Conservation (phyloP, 176 grass and related monocot species). For the Ensete ventricosum region DNA sequence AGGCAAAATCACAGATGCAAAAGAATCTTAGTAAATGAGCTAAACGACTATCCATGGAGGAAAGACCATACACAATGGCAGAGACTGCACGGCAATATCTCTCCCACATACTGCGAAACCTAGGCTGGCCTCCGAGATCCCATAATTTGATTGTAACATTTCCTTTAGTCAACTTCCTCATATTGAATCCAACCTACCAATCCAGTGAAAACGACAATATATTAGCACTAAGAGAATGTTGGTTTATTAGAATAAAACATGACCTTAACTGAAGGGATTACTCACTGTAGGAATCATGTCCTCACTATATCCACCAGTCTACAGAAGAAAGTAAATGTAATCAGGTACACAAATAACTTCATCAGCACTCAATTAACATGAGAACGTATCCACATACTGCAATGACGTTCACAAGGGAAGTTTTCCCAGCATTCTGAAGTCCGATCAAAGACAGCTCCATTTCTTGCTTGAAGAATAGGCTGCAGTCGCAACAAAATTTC, state of each 20-base stretch:
- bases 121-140: constrained; percentile 97
- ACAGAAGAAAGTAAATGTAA: constrained; percentile 16
- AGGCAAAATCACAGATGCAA: neutral
- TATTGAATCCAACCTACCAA: constrained; percentile 78
- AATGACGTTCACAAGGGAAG: constrained; percentile 89
- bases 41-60: neutral
- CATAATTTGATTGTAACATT: constrained; percentile 99
- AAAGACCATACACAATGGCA: constrained; percentile 80
- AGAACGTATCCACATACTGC: constrained; percentile 53
- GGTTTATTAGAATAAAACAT: neutral
- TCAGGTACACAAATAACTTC: neutral
- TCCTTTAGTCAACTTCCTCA: constrained; percentile 96
- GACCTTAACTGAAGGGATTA: neutral
- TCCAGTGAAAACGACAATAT: neutral
- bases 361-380: neutral
- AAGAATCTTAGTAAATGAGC: neutral
- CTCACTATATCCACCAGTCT: constrained; percentile 95
- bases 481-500: constrained; percentile 18
- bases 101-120: constrained; percentile 99
- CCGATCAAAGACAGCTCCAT: constrained; percentile 99
- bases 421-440: constrained; percentile 99
- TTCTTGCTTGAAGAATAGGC: constrained; percentile 99
- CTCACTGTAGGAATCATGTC: constrained; percentile 94
- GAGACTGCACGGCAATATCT: constrained; percentile 99
- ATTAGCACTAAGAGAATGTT: neutral